Evolutionary conservation across 139 green algal species (phyloP).

Genomic region (Tetraselmis chui): DNA sequence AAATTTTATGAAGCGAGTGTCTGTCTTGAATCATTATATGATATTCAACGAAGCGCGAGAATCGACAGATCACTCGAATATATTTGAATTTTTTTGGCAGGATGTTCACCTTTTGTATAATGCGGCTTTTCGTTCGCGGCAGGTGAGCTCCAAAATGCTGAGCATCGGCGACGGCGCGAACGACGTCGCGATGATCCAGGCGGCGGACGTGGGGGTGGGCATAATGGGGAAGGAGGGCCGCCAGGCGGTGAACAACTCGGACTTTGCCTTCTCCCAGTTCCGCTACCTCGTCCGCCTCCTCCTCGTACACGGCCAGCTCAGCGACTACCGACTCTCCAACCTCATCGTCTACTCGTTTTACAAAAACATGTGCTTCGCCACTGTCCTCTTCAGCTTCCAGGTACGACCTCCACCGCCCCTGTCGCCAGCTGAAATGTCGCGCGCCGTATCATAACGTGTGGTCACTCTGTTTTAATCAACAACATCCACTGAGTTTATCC

Average conservation of each 20-base stretch:
- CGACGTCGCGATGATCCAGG: constrained; percentile 91
- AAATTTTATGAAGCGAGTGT: too few species aligned
- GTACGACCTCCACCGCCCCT: background rate
- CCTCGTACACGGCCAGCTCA: constrained; percentile 69
- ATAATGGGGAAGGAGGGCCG: constrained; percentile 92
- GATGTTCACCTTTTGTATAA: too few species aligned
- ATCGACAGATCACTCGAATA: too few species aligned
- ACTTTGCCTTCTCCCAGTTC: constrained; percentile 76
- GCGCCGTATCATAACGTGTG: too few species aligned
- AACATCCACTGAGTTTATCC: too few species aligned
- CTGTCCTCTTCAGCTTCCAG: constrained; percentile 75
- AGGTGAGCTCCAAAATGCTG: constrained; percentile 67
- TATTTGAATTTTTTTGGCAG: too few species aligned
- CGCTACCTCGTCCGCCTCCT: constrained; percentile 40
- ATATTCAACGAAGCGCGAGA: too few species aligned
- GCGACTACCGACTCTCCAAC: constrained; percentile 75
- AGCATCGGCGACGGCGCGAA: constrained; percentile 93
- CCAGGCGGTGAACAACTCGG: constrained; percentile 81
- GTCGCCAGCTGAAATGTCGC: too few species aligned
- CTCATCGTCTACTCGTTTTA: constrained; percentile 97
- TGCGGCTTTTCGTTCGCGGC: background rate
- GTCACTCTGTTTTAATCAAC: too few species aligned
- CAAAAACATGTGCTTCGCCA: constrained; percentile 93
- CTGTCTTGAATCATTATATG: too few species aligned
- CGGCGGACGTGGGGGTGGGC: constrained; percentile 91